These are phyloP conservation scores for baker's yeast (Saccharomyces cerevisiae) DNA, from an alignment of 805 yeast genomes.

Conservation along the genomic window DNA sequence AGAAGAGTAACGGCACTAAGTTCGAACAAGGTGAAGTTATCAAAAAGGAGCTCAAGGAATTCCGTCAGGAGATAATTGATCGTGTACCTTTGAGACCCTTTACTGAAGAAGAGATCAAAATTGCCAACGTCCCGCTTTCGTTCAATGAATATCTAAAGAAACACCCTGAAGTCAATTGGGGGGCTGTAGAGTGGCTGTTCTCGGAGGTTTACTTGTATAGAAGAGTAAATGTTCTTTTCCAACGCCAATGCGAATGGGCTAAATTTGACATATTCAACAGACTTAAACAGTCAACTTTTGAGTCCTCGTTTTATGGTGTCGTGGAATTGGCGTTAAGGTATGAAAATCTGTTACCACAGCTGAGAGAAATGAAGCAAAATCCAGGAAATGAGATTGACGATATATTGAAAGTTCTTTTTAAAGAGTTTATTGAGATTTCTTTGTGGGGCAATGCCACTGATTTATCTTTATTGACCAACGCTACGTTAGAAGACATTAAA, in stretches of 20 bases:
- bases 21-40: constrained; percentile 43
- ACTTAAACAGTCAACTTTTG: constrained; percentile 67
- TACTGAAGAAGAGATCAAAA: constrained; percentile 30
- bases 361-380: constrained; percentile 6
- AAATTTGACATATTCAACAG: constrained; percentile 65
- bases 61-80: constrained; percentile 38
- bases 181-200: constrained; percentile 82
- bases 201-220: constrained; percentile 83
- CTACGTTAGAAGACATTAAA: constrained; percentile 83
- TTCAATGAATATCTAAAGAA: constrained; percentile 48
- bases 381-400: constrained; percentile 30
- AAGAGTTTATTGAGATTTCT: constrained; percentile 79
- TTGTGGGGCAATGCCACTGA: constrained; percentile 99
- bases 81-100: constrained; percentile 40
- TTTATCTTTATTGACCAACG: constrained; percentile 77
- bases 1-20: constrained; percentile 21
- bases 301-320: constrained; percentile 68
- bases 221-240: constrained; percentile 41
- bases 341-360: constrained; percentile 34
- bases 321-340: constrained; percentile 68
- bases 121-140: constrained; percentile 39
- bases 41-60: constrained; percentile 31
- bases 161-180: constrained; percentile 49
- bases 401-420: constrained; percentile 50
- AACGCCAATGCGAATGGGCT: constrained; percentile 31